These are phyloP conservation scores for Sugiyamaella castrensis DNA, from an alignment of 1,139 yeast species.

Conservation along the genomic window DNA sequence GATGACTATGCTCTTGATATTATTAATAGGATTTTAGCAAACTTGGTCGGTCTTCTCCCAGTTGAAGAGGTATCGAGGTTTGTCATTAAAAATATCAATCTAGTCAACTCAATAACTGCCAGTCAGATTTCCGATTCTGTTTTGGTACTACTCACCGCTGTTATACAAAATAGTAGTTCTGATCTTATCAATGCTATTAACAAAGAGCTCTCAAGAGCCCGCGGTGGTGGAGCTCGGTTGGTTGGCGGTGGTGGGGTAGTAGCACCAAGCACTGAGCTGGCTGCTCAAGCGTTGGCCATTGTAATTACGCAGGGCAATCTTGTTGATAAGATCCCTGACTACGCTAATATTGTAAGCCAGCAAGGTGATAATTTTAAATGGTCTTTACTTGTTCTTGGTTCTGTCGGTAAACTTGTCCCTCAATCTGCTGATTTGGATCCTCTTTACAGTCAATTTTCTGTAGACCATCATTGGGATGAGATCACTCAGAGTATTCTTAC, in stretches of 20 bases:
- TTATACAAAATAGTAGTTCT: conserved; percentile 1
- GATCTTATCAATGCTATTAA: conserved; percentile 2
- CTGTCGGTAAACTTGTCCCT: conserved; percentile 41
- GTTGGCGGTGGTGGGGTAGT: not conserved
- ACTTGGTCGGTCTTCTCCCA: conserved; percentile 1
- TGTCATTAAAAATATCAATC: conserved; percentile 4
- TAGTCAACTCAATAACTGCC: conserved; percentile 1
- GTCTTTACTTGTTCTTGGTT: conserved; percentile 41
- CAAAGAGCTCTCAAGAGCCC: conserved; percentile 1
- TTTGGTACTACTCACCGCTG: conserved; percentile 1
- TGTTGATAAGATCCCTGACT: conserved; percentile 3
- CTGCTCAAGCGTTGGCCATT: conserved; percentile 18
- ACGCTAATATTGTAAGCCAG: conserved; percentile 2
- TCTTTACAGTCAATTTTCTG: conserved; percentile 32
- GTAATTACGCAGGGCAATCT: conserved; percentile 14
- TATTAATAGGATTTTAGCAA: conserved; percentile 5
- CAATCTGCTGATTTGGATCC: conserved; percentile 36
- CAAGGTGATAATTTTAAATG: conserved; percentile 14
- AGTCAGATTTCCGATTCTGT: conserved; percentile 8
- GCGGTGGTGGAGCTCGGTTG: not conserved
- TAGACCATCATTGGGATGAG: conserved; percentile 36
- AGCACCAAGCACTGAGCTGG: conserved; percentile 11
- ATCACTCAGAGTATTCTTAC: conserved; percentile 48
- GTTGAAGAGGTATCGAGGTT: conserved; percentile 3
- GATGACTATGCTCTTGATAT: conserved; percentile 10